phyloP scores from a whole-genome alignment of 2,329 filamentous ascomycete species.

The Exophiala oligosperma region DNA sequence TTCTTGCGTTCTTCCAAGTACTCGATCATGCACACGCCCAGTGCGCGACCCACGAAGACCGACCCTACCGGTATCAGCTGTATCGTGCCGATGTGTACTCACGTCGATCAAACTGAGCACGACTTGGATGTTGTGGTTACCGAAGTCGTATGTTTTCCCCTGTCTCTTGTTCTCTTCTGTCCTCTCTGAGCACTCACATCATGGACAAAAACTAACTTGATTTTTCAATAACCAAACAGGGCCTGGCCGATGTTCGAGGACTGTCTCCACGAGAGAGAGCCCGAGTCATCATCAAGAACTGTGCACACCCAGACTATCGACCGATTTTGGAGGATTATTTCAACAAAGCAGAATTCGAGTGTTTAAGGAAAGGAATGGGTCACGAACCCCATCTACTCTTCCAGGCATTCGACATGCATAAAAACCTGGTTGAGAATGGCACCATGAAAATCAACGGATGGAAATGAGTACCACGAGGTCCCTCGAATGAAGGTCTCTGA shows the following conservation, averaged over 20 bases:
- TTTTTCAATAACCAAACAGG: slow-evolving; percentile 41
- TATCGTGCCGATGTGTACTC: slow-evolving; percentile 92
- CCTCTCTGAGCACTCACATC: neutral
- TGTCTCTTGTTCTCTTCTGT: neutral
- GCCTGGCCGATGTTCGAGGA: slow-evolving; percentile 81
- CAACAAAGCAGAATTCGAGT: slow-evolving; percentile 82
- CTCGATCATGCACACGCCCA: slow-evolving; percentile 91
- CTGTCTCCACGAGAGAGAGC: slow-evolving; percentile 77
- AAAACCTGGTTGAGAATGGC: slow-evolving; percentile 75
- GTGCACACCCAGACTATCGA: slow-evolving; percentile 79
- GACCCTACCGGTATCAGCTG: slow-evolving; percentile 80
- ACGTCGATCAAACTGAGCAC: slow-evolving; percentile 90
- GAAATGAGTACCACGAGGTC: slow-evolving; percentile 32
- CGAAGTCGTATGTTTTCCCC: slow-evolving; percentile 46
- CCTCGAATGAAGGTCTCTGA: neutral
- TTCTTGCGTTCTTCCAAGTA: slow-evolving; percentile 79
- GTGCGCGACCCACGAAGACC: slow-evolving; percentile 74
- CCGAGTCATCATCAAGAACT: slow-evolving; percentile 82
- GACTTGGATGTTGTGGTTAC: slow-evolving; percentile 88
- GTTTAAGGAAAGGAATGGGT: slow-evolving; percentile 77
- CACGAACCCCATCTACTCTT: slow-evolving; percentile 87
- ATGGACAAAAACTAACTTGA: neutral
- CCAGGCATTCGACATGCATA: slow-evolving; percentile 87
- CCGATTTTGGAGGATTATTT: slow-evolving; percentile 82
- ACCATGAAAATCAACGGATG: slow-evolving; percentile 83